A percentile compares a stretch with the other conserved stretches of the same genome.
Evolutionary conservation across 202 grass and related monocot species (phyloP).

Genomic region (Carex sylvatica): DNA sequence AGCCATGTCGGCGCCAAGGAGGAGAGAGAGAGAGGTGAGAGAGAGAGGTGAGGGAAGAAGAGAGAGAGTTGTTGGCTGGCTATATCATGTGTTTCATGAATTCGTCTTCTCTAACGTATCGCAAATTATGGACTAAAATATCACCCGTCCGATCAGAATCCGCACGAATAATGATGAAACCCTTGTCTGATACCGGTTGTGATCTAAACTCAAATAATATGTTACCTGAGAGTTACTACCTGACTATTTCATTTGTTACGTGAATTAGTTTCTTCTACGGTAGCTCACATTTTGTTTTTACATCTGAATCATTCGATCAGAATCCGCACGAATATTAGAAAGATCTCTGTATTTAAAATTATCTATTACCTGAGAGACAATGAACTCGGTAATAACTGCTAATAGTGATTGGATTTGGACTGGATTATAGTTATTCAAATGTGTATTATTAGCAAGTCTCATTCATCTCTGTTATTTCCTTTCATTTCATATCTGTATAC

Average conservation of each 20-base stretch:
- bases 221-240: not conserved
- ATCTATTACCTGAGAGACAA: too few species aligned
- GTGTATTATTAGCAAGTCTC: conserved; percentile 2
- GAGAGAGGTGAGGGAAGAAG: not conserved
- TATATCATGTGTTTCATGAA: not conserved
- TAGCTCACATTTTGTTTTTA: too few species aligned
- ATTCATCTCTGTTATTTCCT: not conserved
- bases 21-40: not conserved
- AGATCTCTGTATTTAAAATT: too few species aligned
- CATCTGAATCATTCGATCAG: too few species aligned
- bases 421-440: conserved; percentile 9
- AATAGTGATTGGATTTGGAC: not conserved
- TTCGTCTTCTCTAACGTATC: too few species aligned
- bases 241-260: not conserved
- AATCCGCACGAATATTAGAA: too few species aligned
- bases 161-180: too few species aligned
- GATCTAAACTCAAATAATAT: too few species aligned
- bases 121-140: too few species aligned
- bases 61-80: conserved; percentile 22
- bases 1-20: conserved; percentile 29
- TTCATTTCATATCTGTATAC: not conserved
- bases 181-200: too few species aligned
- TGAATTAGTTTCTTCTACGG: not conserved
- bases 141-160: too few species aligned
- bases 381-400: not conserved